Percentiles rank a stretch among this genome's conserved stretches.
These are phyloP conservation scores for Lactarius evosmus DNA, from an alignment of 768 basidiomycete genomes.

Conservation along the genomic window DNA sequence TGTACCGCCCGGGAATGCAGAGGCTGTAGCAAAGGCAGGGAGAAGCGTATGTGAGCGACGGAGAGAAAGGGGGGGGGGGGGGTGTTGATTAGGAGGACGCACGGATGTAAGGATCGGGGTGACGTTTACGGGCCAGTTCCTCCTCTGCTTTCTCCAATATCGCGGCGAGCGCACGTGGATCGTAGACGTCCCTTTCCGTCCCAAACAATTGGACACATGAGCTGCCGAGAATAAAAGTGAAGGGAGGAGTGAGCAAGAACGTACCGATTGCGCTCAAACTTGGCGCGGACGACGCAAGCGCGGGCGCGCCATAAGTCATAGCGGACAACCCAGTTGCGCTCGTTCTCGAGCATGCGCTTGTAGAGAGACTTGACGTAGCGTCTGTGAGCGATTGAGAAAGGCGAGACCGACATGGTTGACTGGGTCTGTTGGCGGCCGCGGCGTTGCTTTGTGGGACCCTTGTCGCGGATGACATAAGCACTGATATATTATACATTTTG, in stretches of 20 bases:
- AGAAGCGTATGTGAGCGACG: slow-evolving; percentile 2
- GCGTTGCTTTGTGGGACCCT: neutral
- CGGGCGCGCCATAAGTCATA: slow-evolving; percentile 83
- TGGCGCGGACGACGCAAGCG: slow-evolving; percentile 83
- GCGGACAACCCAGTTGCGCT: slow-evolving; percentile 86
- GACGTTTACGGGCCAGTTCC: slow-evolving; percentile 57
- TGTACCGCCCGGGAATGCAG: slow-evolving; percentile 85
- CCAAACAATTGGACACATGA: too few species aligned
- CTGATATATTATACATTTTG: too few species aligned
- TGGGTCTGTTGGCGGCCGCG: neutral
- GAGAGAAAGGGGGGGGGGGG: slow-evolving; percentile 2
- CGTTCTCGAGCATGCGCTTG: slow-evolving; percentile 79
- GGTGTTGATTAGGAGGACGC: slow-evolving; percentile 1
- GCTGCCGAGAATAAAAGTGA: too few species aligned
- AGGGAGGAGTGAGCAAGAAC: slow-evolving; percentile 29
- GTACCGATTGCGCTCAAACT: slow-evolving; percentile 91
- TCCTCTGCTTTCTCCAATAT: slow-evolving; percentile 81
- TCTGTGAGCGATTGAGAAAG: slow-evolving; percentile 74
- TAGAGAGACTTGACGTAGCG: slow-evolving; percentile 91
- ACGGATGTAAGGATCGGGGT: slow-evolving; percentile 95
- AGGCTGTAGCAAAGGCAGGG: slow-evolving; percentile 51
- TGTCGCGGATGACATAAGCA: neutral
- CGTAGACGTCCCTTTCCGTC: slow-evolving; percentile 64
- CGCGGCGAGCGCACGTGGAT: slow-evolving; percentile 76
- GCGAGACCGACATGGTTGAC: slow-evolving; percentile 48